Evolutionary conservation across 139 green algal species (phyloP), one percentile per base, ranked within the genome.

Genomic region (Astrephomene gubernaculifera): DNA sequence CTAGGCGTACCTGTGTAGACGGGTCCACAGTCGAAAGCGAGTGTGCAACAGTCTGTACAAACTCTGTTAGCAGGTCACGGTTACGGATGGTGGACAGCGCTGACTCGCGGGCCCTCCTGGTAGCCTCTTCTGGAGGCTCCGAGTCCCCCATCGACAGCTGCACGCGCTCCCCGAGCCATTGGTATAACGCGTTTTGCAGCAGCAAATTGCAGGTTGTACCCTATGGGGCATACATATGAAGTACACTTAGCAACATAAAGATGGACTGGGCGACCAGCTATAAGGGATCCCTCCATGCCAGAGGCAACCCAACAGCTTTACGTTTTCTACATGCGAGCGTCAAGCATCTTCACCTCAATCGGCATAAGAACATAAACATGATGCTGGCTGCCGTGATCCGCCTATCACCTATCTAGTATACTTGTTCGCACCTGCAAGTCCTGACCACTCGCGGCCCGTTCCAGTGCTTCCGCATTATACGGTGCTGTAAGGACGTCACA

Each of bases 81-180:
- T 22, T 6, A 1, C 29, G 27, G 1, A 72, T 35, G 0, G 10
- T 44, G 9, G 60, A 21, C 3, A 83, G 9, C 21, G 60, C 41
- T 0, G 76, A 70, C 39, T 72, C 76, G n/a, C n/a, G n/a, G 17
- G 76, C 76, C 7, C 43, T 29, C 10, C 29, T 2, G 17, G 54
- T 41, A 1, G 41, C n/a, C n/a, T 43, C 29, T 3, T 72, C 76
- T 29, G 76, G 76, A 21, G 17, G 1, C 0, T 53, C 41, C 21
- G 44, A n/a, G 6, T 31, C 29, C 10, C 22, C 44, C 22, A 73
- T 4, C 2, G 76, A 61, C 39, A 83, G 60, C n/a, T 83, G 29
- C 29, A 83, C 39, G 17, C 60, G 76, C 29, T 72, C 41, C n/a
- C 76, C 60, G 9, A 83, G 76, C 76, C 76, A 83, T 24, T 63